A percentile compares a stretch with the other conserved stretches of the same genome.
Evolutionary conservation across 2,329 filamentous ascomycete species (phyloP).

Genomic region (Hypocrella siamensis): DNA sequence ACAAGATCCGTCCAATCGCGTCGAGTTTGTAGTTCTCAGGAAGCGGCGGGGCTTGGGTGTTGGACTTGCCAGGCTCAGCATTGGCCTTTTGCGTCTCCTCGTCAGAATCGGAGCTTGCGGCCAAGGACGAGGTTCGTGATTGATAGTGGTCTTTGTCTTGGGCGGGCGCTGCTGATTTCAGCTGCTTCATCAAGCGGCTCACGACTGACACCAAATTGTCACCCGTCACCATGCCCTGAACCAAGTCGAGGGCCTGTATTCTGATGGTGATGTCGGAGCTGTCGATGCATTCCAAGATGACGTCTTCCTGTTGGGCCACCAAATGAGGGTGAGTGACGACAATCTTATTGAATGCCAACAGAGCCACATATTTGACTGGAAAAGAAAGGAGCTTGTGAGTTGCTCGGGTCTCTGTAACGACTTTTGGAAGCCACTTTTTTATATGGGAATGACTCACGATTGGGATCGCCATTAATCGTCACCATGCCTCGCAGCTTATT

Average conservation of each 20-base stretch:
- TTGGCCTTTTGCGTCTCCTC: conserved; percentile 31
- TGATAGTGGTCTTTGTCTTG: conserved; percentile 32
- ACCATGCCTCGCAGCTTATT: conserved; percentile 90
- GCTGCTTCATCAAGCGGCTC: conserved; percentile 72
- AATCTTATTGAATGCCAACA: conserved; percentile 92
- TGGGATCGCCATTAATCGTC: conserved; percentile 82
- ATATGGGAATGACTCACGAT: conserved; percentile 62
- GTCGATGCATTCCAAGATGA: conserved; percentile 91
- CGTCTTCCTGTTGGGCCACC: conserved; percentile 85
- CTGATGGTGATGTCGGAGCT: conserved; percentile 93
- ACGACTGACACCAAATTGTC: conserved; percentile 78
- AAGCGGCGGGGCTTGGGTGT: conserved; percentile 39
- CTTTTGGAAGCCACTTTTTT: too few species aligned
- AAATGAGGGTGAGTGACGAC: conserved; percentile 76
- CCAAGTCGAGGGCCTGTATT: conserved; percentile 78
- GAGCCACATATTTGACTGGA: conserved; percentile 86
- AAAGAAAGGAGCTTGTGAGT: too few species aligned
- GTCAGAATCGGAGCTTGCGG: conserved; percentile 29
- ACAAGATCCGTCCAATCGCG: conserved; percentile 68
- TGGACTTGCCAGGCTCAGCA: conserved; percentile 15
- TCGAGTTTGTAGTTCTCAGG: conserved; percentile 76
- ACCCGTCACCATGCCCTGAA: conserved; percentile 81
- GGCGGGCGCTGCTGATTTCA: conserved; percentile 47
- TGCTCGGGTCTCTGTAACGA: not conserved
- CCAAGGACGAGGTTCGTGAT: conserved; percentile 27